phyloP scores from a whole-genome alignment of 192 early-diverging fungal genomes.

The Coemansia sp. region DNA sequence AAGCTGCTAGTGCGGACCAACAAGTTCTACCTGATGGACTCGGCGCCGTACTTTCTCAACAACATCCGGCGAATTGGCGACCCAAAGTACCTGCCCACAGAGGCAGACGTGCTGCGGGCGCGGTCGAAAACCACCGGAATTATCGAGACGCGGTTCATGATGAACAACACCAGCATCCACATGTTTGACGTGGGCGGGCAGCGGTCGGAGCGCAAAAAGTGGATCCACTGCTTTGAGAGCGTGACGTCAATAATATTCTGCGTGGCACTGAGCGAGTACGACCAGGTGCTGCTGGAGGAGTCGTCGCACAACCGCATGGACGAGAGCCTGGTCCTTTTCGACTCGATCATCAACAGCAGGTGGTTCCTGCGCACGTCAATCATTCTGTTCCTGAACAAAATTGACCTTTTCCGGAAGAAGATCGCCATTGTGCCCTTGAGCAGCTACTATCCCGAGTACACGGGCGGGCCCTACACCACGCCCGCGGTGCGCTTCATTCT shows the following conservation, averaged over 20 bases:
- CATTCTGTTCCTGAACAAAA: conserved; percentile 98
- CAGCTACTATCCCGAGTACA: conserved; percentile 87
- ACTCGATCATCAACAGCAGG: conserved; percentile 94
- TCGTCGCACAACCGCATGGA: conserved; percentile 95
- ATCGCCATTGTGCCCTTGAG: conserved; percentile 72
- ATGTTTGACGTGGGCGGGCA: conserved; percentile 99
- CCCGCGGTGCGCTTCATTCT: conserved; percentile 86
- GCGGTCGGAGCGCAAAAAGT: conserved; percentile 97
- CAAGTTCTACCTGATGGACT: conserved; percentile 97
- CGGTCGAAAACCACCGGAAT: conserved; percentile 97
- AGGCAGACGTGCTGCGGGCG: conserved; percentile 95
- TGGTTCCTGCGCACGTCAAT: conserved; percentile 97
- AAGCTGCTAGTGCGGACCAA: conserved; percentile 58
- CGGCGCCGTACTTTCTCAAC: conserved; percentile 95
- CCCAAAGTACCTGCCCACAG: conserved; percentile 78
- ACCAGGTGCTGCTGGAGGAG: conserved; percentile 93
- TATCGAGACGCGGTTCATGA: conserved; percentile 88
- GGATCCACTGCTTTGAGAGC: conserved; percentile 99
- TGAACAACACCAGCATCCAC: conserved; percentile 74
- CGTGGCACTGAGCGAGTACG: conserved; percentile 90
- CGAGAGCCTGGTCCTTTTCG: conserved; percentile 93
- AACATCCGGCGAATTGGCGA: conserved; percentile 80
- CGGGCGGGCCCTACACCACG: conserved; percentile 69
- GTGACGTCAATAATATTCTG: conserved; percentile 94
- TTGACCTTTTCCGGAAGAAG: conserved; percentile 93